Percentiles rank a stretch among this genome's conserved stretches.
Evolutionary conservation across 768 basidiomycete species (phyloP).

Genomic region (Chalciporus pseudorubinellus): DNA sequence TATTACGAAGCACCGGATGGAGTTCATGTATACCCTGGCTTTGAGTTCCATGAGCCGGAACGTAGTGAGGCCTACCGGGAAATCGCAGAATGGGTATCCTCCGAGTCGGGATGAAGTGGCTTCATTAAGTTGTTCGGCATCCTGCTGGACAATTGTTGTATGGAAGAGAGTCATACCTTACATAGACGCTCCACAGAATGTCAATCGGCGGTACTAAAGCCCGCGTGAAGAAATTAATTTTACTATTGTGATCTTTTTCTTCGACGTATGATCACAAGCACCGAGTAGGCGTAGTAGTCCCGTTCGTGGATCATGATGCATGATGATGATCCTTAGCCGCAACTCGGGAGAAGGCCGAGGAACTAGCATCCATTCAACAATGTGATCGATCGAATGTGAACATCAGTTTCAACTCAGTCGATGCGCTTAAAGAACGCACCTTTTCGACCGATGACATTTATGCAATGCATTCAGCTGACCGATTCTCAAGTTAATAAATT

Average conservation of each 20-base stretch:
- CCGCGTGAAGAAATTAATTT: slow-evolving; percentile 14
- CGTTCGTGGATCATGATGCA: slow-evolving; percentile 6
- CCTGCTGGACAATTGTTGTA: slow-evolving; percentile 1
- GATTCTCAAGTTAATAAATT: slow-evolving; percentile 11
- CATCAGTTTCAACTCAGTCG: slow-evolving; percentile 13
- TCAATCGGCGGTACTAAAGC: slow-evolving; percentile 14
- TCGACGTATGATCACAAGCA: slow-evolving; percentile 11
- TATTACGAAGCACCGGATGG: slow-evolving; percentile 31
- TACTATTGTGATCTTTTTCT: slow-evolving; percentile 5
- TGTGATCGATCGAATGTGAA: background rate
- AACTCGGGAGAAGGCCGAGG: slow-evolving; percentile 1
- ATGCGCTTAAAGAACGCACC: slow-evolving; percentile 23
- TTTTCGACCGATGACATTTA: slow-evolving; percentile 17
- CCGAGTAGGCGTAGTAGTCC: background rate
- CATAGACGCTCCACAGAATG: slow-evolving; percentile 6
- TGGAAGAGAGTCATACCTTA: slow-evolving; percentile 8
- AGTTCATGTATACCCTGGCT: slow-evolving; percentile 43
- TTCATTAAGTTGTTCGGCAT: slow-evolving; percentile 21
- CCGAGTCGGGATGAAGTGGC: slow-evolving; percentile 28
- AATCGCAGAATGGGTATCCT: slow-evolving; percentile 44
- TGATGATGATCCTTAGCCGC: background rate
- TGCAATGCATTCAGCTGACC: slow-evolving; percentile 19
- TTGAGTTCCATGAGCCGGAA: slow-evolving; percentile 54
- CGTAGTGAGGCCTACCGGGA: slow-evolving; percentile 43
- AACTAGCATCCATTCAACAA: slow-evolving; percentile 15